These are phyloP conservation scores for Sarocladium brachiariae DNA, from an alignment of 2,329 filamentous ascomycete species.

Conservation along the genomic window DNA sequence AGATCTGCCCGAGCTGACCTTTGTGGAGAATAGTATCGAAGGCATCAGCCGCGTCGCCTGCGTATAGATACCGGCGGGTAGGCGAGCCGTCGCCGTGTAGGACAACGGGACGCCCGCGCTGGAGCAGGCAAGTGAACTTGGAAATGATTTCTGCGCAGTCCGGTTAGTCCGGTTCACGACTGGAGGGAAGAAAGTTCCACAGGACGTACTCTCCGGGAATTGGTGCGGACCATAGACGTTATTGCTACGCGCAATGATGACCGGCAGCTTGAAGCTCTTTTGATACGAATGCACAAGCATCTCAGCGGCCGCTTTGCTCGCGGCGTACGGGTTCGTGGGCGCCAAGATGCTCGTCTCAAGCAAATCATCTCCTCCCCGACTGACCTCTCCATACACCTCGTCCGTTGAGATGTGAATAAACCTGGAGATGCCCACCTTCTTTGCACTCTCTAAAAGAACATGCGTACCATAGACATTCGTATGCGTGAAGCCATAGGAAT, in stretches of 20 bases:
- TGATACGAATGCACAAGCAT: conserved; percentile 85
- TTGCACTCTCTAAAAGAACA: conserved; percentile 69
- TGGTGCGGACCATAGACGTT: conserved; percentile 84
- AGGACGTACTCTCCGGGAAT: conserved; percentile 68
- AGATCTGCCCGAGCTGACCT: conserved; percentile 66
- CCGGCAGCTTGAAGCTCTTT: conserved; percentile 74
- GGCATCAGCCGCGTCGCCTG: conserved; percentile 71
- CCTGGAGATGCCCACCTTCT: conserved; percentile 60
- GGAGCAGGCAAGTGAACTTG: conserved; percentile 69
- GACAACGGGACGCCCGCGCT: conserved; percentile 58
- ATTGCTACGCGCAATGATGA: conserved; percentile 74
- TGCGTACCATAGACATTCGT: conserved; percentile 84
- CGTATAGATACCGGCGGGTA: conserved; percentile 70
- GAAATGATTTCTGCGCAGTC: conserved; percentile 64
- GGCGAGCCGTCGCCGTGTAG: conserved; percentile 72
- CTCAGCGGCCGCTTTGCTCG: conserved; percentile 74
- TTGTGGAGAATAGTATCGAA: conserved; percentile 80
- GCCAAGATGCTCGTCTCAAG: conserved; percentile 67
- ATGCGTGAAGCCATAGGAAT: conserved; percentile 74
- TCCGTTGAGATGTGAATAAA: conserved; percentile 83
- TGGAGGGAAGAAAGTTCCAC: not conserved
- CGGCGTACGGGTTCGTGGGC: conserved; percentile 76
- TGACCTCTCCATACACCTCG: conserved; percentile 78
- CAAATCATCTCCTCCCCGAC: conserved; percentile 63
- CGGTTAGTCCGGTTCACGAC: not conserved